Percentiles rank a stretch among this genome's conserved stretches.
phyloP scores from a whole-genome alignment of 805 yeast genomes.

The Monosporozyma unispora region DNA sequence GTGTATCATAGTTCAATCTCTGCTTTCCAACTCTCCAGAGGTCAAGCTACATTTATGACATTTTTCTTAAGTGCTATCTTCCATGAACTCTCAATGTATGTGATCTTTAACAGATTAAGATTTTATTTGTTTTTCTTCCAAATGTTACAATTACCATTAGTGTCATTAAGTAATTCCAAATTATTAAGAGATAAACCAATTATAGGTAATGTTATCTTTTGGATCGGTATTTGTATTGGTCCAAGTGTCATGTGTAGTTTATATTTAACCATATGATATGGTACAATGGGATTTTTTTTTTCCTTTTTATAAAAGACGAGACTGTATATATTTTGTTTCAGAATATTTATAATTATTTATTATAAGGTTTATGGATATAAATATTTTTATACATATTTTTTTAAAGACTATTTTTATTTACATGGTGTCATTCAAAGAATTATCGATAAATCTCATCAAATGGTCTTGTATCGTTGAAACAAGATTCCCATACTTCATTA shows the following conservation, averaged over 20 bases:
- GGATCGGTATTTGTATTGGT: slow-evolving; percentile 86
- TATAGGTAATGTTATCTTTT: slow-evolving; percentile 74
- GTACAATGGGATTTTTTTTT: too few species aligned
- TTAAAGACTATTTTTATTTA: too few species aligned
- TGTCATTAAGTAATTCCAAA: slow-evolving; percentile 50
- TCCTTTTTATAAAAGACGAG: too few species aligned
- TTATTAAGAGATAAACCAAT: slow-evolving; percentile 46
- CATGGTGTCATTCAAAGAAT: too few species aligned
- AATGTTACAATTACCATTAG: slow-evolving; percentile 81
- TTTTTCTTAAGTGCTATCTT: slow-evolving; percentile 71
- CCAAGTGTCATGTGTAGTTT: slow-evolving; percentile 82
- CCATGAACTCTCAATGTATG: slow-evolving; percentile 90
- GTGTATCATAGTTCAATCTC: slow-evolving; percentile 89
- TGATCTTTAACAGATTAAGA: slow-evolving; percentile 71
- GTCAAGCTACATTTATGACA: slow-evolving; percentile 65
- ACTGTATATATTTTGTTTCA: not conserved
- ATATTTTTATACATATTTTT: too few species aligned
- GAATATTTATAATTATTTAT: not conserved
- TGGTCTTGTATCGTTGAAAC: slow-evolving; percentile 92
- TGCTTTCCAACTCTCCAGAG: slow-evolving; percentile 55
- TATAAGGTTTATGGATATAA: too few species aligned
- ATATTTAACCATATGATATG: slow-evolving; percentile 48
- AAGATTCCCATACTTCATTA: slow-evolving; percentile 82
- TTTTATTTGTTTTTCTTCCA: slow-evolving; percentile 76
- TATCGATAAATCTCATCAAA: slow-evolving; percentile 82